These are phyloP conservation scores for Phytophthora colocasiae DNA, from an alignment of 352 stramenopile genomes.

Conservation along the genomic window DNA sequence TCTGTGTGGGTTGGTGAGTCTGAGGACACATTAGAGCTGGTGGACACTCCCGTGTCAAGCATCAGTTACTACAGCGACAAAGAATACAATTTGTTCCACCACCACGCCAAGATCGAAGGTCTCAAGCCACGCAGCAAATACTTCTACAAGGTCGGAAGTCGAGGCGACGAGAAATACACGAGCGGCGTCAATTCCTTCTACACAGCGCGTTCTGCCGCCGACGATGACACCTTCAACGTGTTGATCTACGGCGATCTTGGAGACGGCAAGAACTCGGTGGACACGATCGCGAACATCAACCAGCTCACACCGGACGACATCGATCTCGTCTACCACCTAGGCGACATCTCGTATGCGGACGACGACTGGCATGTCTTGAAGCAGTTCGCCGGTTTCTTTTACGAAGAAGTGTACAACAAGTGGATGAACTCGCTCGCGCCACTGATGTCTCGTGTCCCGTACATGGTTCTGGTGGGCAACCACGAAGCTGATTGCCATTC, in stretches of 20 bases:
- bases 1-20: conserved; percentile 56
- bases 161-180: conserved; percentile 26
- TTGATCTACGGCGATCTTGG: conserved; percentile 68
- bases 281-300: conserved; percentile 53
- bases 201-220: conserved; percentile 33
- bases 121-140: conserved; percentile 49
- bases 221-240: conserved; percentile 51
- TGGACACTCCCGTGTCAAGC: conserved; percentile 31
- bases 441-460: conserved; percentile 66
- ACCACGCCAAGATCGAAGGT: conserved; percentile 42
- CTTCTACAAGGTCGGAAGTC: conserved; percentile 59
- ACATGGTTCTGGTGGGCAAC: conserved; percentile 89
- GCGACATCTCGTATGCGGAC: conserved; percentile 69
- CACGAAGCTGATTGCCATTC: conserved; percentile 91
- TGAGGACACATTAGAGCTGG: conserved; percentile 22
- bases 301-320: conserved; percentile 39
- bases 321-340: conserved; percentile 76
- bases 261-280: conserved; percentile 44
- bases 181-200: conserved; percentile 43
- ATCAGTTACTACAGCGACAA: conserved; percentile 61
- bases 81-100: conserved; percentile 51
- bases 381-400: conserved; percentile 72
- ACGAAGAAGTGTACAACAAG: conserved; percentile 88
- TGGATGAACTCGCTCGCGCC: conserved; percentile 78
- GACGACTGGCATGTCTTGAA: conserved; percentile 32